phyloP scores from a whole-genome alignment of 306 rosid genomes.

The Sophora flavescens region DNA sequence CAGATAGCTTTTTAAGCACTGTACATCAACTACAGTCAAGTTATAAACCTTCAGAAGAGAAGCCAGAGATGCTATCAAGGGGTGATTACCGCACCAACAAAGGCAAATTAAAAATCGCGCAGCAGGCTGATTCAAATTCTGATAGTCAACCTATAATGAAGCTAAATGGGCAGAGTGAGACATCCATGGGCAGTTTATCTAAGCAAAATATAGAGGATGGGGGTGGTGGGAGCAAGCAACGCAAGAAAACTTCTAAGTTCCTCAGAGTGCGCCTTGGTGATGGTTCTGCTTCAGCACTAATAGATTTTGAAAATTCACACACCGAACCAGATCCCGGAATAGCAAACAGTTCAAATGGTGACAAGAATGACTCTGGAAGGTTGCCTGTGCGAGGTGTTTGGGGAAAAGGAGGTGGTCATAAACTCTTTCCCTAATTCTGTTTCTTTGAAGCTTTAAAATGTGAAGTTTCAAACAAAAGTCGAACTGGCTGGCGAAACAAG shows the following conservation, averaged over 20 bases:
- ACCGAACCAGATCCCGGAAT: constrained; percentile 50
- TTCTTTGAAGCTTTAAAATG: constrained; percentile 31
- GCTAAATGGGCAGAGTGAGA: constrained; percentile 52
- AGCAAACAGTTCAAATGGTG: constrained; percentile 45
- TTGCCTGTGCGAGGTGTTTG: constrained; percentile 89
- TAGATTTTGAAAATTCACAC: constrained; percentile 53
- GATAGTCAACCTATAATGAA: constrained; percentile 49
- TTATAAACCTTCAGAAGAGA: constrained; percentile 67
- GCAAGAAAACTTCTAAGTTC: constrained; percentile 82
- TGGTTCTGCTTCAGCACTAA: constrained; percentile 65
- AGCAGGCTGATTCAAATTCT: constrained; percentile 48
- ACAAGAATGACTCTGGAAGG: constrained; percentile 55
- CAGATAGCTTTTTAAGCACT: constrained; percentile 69
- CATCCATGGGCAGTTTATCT: constrained; percentile 54
- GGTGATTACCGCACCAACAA: constrained; percentile 74
- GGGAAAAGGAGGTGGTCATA: constrained; percentile 76
- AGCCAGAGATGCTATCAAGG: constrained; percentile 69
- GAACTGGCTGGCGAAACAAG: constrained; percentile 10
- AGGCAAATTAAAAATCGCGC: constrained; percentile 68
- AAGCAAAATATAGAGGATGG: constrained; percentile 62
- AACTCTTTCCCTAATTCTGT: constrained; percentile 52
- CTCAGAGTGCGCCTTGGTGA: constrained; percentile 84
- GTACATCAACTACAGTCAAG: constrained; percentile 77
- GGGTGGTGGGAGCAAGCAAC: constrained; percentile 76
- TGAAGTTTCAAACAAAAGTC: constrained; percentile 20